Evolutionary conservation across 2,329 filamentous ascomycete genomes (phyloP), one percentile per base, ranked within the genome.

Genomic region (Aspergillus awamori): DNA sequence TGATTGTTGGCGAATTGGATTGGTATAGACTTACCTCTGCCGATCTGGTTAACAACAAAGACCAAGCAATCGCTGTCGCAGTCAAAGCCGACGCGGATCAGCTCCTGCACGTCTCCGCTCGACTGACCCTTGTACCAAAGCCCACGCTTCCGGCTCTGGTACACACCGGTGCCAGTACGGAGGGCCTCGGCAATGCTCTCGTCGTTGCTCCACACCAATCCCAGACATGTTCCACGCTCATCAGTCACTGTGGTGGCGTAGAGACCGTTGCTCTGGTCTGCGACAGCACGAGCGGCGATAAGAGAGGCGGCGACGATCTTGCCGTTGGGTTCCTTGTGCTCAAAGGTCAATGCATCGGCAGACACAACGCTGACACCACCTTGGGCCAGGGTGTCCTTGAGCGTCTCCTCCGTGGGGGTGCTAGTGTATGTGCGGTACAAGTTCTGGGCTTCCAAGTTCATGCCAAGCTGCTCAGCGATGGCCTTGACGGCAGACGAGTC

Each of bases 121-220:
- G 90, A 95, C 56, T 93, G 91, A 5, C 95, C 95, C 81, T 99
- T 99, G 78, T 96, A 90, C 95, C 95, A 99, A 28, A 99, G 79
- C 0, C 95, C 95, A 48, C 95, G 87, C 82, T 97, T 98, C 56
- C 95, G 86, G 80, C 94, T 98, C 79, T 97, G 93, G 76, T 99
- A 99, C 39, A 98, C 94, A 33, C 95, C 93, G 11, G 85, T 83
- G 20, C 89, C 88, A 7, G 92, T 96, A 70, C 86, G 87, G 63
- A 99, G 75, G 39, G 94, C 94, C 79, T 96, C 94, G 8, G 87
- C 83, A 36, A 99, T 87, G 74, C 94, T 98, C 76, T 96, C 91
- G 65, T 90, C 87, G 72, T 91, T 97, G 78, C 93, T 97, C 82
- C 97, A 99, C 17, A 97, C 95, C 65, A 99, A 80, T 0, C 95